Evolutionary conservation across 2,329 filamentous ascomycete species (phyloP), one percentile per base, ranked within the genome.

Genomic region (Exophiala viscosa): DNA sequence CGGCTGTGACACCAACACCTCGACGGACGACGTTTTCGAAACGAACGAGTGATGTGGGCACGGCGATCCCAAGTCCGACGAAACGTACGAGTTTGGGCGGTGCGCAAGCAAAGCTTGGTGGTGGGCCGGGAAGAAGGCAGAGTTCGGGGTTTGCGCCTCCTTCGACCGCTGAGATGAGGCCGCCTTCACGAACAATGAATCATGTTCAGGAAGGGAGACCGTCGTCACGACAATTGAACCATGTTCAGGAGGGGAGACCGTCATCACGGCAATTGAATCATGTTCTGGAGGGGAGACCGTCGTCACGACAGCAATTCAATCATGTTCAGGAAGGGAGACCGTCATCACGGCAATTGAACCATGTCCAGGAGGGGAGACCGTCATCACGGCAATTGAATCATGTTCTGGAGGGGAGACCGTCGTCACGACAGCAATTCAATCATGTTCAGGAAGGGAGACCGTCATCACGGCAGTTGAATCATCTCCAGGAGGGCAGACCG

Each of bases 1-100:
- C 36, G 28, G 39, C 39, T 31, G 46, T 42, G 8, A 59, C 61
- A 8, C 59, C 57, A 8, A 59, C 55, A 5, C 60, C 60, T 5
- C 45, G 59, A 28, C 51, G 72, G 23, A 67, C 68, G 44, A 69
- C 65, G 41, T 68, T 69, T 15, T 65, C 67, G 33, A 73, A 73
- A 54, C 68, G 73, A 17, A 58, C 68, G 50, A 74, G 70, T 55
- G 70, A 71, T 39, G 70, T 73, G 47, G 72, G 73, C 50, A 48
- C 56, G 8, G 42, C 31, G 4, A 62, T 62, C 13, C 60, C 60
- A 1, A 62, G 58, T 34, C 56, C 60, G 11, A 55, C 39, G 7
- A 62, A 62, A 48, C 53, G 60, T 15, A 35, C 47, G 23, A 62
- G 60, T 48, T 32, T 62, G 4, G 55, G 55, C 11, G 43, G 49